Percentiles rank a stretch among this genome's conserved stretches.
These are phyloP conservation scores for Paramecium sexaurelia DNA, from an alignment of 73 alveolate species.

Conservation along the genomic window DNA sequence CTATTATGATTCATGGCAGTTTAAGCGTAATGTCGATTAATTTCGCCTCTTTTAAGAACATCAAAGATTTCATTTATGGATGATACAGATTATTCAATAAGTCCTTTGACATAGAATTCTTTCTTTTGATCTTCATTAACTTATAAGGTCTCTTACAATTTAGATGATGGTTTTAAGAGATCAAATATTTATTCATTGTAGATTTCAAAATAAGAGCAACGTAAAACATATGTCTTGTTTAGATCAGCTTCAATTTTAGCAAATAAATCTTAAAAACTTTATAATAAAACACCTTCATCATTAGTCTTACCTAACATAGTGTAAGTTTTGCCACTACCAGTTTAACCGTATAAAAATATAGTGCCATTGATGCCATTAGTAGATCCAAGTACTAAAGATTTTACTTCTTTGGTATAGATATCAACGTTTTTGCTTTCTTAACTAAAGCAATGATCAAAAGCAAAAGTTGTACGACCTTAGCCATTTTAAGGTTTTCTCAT, in stretches of 20 bases:
- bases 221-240: conserved; percentile 73
- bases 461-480: conserved; percentile 32
- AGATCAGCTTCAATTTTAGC: conserved; percentile 48
- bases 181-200: conserved; percentile 96
- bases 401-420: conserved; percentile 45
- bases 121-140: conserved; percentile 77
- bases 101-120: conserved; percentile 83
- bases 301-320: conserved; percentile 70
- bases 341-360: conserved; percentile 71
- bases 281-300: conserved; percentile 60
- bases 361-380: conserved; percentile 71
- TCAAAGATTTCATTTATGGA: conserved; percentile 81
- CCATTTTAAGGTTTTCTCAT: not conserved
- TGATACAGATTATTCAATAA: conserved; percentile 77
- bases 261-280: conserved; percentile 49
- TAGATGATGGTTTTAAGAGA: conserved; percentile 77
- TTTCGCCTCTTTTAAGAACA: conserved; percentile 79
- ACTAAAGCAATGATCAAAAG: conserved; percentile 56
- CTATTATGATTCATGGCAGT: conserved; percentile 85
- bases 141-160: conserved; percentile 62
- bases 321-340: conserved; percentile 77
- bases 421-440: conserved; percentile 8
- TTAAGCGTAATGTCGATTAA: conserved; percentile 82
- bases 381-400: conserved; percentile 48
- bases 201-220: conserved; percentile 92